These are phyloP conservation scores for Persicaria maculosa DNA, from an alignment of 148 eudicot genomes.

Conservation along the genomic window DNA sequence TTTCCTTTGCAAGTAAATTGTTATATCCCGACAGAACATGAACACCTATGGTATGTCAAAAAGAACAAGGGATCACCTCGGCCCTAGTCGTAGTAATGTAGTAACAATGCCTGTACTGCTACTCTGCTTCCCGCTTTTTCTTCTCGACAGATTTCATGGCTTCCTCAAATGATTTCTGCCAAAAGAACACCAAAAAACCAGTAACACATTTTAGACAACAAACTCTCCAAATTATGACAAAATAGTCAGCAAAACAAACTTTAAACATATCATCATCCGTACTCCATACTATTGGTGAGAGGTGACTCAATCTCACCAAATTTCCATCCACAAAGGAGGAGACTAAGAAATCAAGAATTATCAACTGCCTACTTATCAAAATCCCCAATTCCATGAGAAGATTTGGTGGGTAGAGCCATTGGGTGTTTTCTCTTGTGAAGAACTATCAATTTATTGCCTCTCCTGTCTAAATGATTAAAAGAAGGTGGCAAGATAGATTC, in stretches of 20 bases:
- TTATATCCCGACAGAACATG: background rate
- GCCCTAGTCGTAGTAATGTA: background rate
- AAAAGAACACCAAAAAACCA: background rate
- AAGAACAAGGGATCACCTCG: background rate
- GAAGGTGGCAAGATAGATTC: too few relatives aligned
- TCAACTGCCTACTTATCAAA: background rate
- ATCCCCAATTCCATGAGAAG: background rate
- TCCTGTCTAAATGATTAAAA: too few relatives aligned
- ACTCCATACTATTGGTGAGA: background rate
- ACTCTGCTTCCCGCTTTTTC: conserved; percentile 20
- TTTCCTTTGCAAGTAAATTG: background rate
- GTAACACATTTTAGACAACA: background rate
- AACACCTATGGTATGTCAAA: background rate
- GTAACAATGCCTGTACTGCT: background rate
- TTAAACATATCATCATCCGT: background rate
- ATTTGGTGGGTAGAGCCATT: background rate
- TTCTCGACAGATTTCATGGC: conserved; percentile 30
- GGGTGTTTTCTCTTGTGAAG: background rate
- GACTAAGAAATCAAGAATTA: background rate
- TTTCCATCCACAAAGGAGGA: background rate
- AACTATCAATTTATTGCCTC: background rate
- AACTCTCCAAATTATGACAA: background rate
- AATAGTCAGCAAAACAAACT: background rate
- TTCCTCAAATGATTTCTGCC: conserved; percentile 37
- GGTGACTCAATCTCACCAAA: background rate